These are phyloP conservation scores for Macadamia integrifolia DNA, from an alignment of 164 flowering plant genomes.

Conservation along the genomic window DNA sequence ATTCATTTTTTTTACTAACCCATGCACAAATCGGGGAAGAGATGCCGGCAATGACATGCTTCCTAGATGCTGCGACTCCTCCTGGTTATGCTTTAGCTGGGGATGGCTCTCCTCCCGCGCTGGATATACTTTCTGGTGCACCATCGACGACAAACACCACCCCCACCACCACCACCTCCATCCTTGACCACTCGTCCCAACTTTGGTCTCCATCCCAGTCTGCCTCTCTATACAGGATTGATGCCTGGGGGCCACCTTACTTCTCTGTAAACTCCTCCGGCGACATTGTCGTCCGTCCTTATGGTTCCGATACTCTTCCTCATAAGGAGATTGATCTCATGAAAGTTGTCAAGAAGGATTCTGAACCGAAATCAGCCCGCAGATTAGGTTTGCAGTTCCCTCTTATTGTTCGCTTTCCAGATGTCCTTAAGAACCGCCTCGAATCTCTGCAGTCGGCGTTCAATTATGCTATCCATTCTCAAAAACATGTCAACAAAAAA, in stretches of 20 bases:
- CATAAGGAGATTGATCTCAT: constrained; percentile 89
- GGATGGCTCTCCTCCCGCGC: constrained; percentile 55
- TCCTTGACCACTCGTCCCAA: constrained; percentile 4
- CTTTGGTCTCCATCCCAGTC: constrained; percentile 76
- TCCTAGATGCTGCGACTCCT: constrained; percentile 57
- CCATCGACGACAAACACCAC: constrained; percentile 22
- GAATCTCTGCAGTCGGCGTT: constrained; percentile 82
- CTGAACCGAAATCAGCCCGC: constrained; percentile 54
- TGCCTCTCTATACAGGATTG: constrained; percentile 58
- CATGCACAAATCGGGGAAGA: constrained; percentile 27
- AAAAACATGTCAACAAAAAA: background rate
- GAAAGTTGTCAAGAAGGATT: constrained; percentile 79
- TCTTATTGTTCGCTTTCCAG: constrained; percentile 77
- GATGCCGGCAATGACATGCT: constrained; percentile 91
- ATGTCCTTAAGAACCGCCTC: constrained; percentile 71
- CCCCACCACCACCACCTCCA: background rate
- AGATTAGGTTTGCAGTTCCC: constrained; percentile 86
- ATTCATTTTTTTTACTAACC: constrained; percentile 1
- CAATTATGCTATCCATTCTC: constrained; percentile 53
- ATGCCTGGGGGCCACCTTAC: constrained; percentile 95
- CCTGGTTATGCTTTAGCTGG: constrained; percentile 59
- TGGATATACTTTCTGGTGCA: constrained; percentile 32
- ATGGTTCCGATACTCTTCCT: constrained; percentile 57
- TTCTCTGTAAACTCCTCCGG: constrained; percentile 81
- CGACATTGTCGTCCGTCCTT: constrained; percentile 62